Evolutionary conservation across 495 filamentous ascomycete species (phyloP), one percentile per base, ranked within the genome.

Genomic region (Aspergillus affinis): DNA sequence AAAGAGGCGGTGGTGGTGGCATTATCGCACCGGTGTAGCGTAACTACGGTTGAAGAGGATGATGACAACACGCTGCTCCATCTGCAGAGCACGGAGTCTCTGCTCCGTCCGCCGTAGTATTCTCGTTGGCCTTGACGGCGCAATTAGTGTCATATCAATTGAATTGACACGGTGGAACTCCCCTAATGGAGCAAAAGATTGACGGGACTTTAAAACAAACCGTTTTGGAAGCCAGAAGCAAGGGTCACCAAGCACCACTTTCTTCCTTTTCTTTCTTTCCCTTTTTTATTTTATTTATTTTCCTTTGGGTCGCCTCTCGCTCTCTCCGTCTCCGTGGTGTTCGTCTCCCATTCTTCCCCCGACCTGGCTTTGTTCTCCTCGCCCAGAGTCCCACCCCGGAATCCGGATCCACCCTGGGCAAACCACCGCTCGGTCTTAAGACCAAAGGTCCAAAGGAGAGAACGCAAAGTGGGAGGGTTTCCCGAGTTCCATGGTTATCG

Each of bases 401-500:
- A 17, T 41, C 13, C 13, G 36, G 36, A 41, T 41, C 36, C 36
- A 41, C 36, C 36, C 36, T 15, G 2, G 2, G 36, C 36, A 41
- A 41, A 41, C 13, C 36, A 41, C 36, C 36, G 23, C 23, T 26
- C 23, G 23, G 23, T n/a, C n/a, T n/a, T n/a, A 26, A 26, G 23
- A 32, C 13, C 8, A 10, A 41, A 41, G 13, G 36, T 15, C 36
- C 36, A 15, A 41, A 41, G 1, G 15, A 10, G 36, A 41, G 36
- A 17, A 15, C 36, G 36, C 36, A 41, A 32, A 17, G 36, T 41
- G 36, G 36, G 10, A 41, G 36, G 36, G 36, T 15, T 41, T 41
- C 48, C 23, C 48, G n/a, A 41, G 13, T 55, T 46, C 53, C 53
- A 57, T 57, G 55, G 47, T 49, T 57, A 18, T 23, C 27, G 19